Evolutionary conservation across 2,329 filamentous ascomycete genomes (phyloP), one percentile per base, ranked within the genome.

Genomic region (Fusarium scirpi): DNA sequence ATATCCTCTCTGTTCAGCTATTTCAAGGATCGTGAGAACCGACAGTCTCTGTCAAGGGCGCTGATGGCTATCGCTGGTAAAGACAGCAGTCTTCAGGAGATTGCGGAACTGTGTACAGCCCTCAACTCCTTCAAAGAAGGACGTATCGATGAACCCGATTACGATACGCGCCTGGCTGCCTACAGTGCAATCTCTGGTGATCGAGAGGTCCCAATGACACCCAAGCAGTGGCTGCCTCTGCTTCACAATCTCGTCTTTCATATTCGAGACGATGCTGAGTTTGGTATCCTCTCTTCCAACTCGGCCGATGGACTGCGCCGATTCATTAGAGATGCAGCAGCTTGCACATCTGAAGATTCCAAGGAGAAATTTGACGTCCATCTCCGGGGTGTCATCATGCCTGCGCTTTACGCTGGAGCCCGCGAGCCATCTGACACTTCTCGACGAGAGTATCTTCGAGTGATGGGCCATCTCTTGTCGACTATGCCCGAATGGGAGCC

Each of bases 171-270:
- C 18, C 86, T 97, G 8, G 82, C 85, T 48, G 94, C 94, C 5
- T 98, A 96, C 81, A 90, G 86, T 62, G 78, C 82, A 10, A 90
- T 98, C 67, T 92, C 91, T 38, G 86, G 88, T 43, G 82, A 87
- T 5, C 82, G 87, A n/a, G 89, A 88, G 40, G 78, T 78, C 1
- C 80, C 84, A 0, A 89, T 94, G 65, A 90, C 87, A 1, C 81
- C 90, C 2, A 87, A 87, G 62, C 92, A 97, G 79, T 99, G 96
- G 95, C 87, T 91, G 55, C 94, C 96, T 8, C 81, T 99, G 22
- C 82, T 98, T 13, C 92, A 94, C 81, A 99, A 98, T 76, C 88
- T 97, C 83, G 85, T 97, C 3, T 98, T 91, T 80, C 96, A 92
- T 76, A 91, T 98, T 70, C 91, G 90, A 70, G 89, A 95, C 69